phyloP scores from a whole-genome alignment of 163 green algal species.

The Smithsoniella earleae region DNA sequence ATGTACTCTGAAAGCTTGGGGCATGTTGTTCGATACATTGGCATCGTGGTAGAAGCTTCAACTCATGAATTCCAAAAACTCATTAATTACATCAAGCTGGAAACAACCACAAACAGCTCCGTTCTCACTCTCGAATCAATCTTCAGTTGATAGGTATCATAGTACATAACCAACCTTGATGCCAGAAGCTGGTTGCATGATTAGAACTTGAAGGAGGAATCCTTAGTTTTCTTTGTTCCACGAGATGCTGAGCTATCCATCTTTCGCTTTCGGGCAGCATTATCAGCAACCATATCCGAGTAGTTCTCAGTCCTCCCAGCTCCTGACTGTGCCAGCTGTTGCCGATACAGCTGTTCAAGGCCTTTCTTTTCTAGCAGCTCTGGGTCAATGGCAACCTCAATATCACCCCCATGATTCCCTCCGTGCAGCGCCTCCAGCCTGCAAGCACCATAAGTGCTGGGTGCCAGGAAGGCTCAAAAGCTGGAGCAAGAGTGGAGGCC shows the following conservation, averaged over 20 bases:
- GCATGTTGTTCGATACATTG: too few relatives aligned
- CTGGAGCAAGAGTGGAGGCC: too few relatives aligned
- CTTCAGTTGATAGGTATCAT: neutral
- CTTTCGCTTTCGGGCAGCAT: slow-evolving; percentile 7
- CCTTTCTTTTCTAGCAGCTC: slow-evolving; percentile 17
- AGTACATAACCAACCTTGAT: neutral
- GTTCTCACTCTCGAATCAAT: too few relatives aligned
- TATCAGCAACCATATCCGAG: slow-evolving; percentile 16
- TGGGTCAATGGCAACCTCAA: slow-evolving; percentile 7
- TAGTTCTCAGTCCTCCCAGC: neutral
- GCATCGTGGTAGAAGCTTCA: neutral
- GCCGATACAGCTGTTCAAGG: slow-evolving; percentile 12
- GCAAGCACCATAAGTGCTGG: neutral
- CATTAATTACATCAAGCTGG: too few relatives aligned
- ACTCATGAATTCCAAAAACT: neutral
- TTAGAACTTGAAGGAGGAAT: slow-evolving; percentile 17
- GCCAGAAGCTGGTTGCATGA: neutral
- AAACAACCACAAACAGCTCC: too few relatives aligned
- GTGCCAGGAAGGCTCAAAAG: too few relatives aligned
- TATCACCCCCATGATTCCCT: slow-evolving; percentile 7
- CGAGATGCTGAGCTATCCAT: neutral
- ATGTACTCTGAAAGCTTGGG: too few relatives aligned
- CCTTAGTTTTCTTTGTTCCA: slow-evolving; percentile 20
- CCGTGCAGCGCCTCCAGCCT: slow-evolving; percentile 23
- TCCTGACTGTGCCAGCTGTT: neutral